Base-by-base conservation (phyloP, 768 basidiomycete species). In the Tulasnella sp. region DNA sequence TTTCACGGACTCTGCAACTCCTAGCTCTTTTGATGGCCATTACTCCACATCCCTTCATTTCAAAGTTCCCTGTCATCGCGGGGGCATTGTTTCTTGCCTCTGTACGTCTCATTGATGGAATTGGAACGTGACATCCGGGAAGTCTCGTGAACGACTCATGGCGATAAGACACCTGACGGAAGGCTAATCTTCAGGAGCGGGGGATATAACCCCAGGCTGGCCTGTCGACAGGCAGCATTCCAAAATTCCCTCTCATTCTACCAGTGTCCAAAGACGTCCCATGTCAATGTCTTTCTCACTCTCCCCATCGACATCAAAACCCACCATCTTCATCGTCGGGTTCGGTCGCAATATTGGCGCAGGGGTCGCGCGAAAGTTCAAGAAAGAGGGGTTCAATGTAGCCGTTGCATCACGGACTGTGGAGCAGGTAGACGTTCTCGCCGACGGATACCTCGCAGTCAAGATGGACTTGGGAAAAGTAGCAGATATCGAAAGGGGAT, bases 341-440 rank as follows among this genome's bases (percentile, higher is more conserved):
- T 79, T 74, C 42, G 78, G 78, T 34, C 34, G 39, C 71, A 58
- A 58, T 36, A 56, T 79, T 71, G 78, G 78, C 71, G n/a, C 78
- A 40, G 71, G 44, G n/a, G 78, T 79, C 18, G 78, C 78, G 9
- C 40, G 44, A 38, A 79, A 73, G 44, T 58, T 79, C 71, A 79
- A 79, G 44, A 40, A 72, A n/a, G 78, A 79, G n/a, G 78, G 78
- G 6, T 74, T 79, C 71, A 48, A 44, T 38, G 78, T 79, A n/a
- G 78, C 78, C 36, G 78, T 79, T 72, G 78, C 78, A 39, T 72
- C 71, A 18, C 71, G 78, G 27, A 31, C 68, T 58, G 76, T 77
- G 34, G 75, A 76, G 39, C 44, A 72, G 27, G 19, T 38, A 6
- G 71, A 79, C 71, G 75, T 76, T n/a, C 19, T 39, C 39, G 4